Evolutionary conservation across 345 rosid species (phyloP), one percentile per base, ranked within the genome.

Genomic region (Kernera saxatilis): DNA sequence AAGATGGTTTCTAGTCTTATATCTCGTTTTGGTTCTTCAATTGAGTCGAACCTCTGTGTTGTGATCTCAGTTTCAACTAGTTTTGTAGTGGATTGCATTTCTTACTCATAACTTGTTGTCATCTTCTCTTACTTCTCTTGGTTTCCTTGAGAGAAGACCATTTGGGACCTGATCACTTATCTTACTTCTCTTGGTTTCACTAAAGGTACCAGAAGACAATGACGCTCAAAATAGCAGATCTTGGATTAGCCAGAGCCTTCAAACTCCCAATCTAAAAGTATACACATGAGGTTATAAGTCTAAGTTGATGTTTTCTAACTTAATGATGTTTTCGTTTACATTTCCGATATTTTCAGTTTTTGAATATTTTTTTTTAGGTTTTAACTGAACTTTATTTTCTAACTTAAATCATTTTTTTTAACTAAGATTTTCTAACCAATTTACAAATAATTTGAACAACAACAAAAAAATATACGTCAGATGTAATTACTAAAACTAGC

Each of bases 191-290:
- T 45, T 43, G 46, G 29, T 74, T 45, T 18, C 26, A 1, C 58
- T 56, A 22, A 39, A 93, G 97, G 97, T 95, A 90, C 45, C 75
- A 86, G 55, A 85, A 83, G 80, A 78, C 90, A 22, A 78, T 76
- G 93, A 74, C 74, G 60, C 98, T 90, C 30, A 93, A 93, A 49
- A 93, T 93, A 37, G 98, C 98, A 7, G 98, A 93, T 86, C 93
- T 91, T 44, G 98, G 97, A 43, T 84, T 93, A 1, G 98, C 97
- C 41, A 82, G 98, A 70, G 84, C 93, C 17, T 88, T 84, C 72
- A 90, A 96, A 15, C 92, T 93, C 50, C 98, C 98, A 12, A 68
- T 75, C 69, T 68, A 65, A 79, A 91, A 93, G 81, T 93, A 88
- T 55, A 93, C 98, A 52, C 75, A 75, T 70, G 79, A 76, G 79